Evolutionary conservation across 371 early-diverging fungal species (phyloP).

Genomic region (Mucor indicus): DNA sequence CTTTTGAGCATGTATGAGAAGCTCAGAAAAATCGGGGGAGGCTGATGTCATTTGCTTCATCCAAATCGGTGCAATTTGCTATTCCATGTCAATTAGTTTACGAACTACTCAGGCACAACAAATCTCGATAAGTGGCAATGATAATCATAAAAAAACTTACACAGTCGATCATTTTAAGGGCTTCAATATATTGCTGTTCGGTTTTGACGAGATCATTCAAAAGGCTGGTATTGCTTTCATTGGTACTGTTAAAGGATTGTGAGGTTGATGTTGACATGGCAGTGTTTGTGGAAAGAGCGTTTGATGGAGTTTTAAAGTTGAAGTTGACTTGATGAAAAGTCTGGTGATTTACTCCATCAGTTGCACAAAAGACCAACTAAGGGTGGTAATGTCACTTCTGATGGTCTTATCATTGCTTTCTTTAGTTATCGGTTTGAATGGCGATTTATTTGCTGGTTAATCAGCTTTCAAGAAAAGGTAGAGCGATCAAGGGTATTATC

Average conservation of each 20-base stretch:
- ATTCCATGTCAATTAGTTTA: too few species aligned
- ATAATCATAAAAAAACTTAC: conserved; percentile 20
- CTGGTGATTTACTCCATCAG: too few species aligned
- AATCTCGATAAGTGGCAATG: too few species aligned
- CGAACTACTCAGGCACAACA: neutral
- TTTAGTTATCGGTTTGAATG: too few species aligned
- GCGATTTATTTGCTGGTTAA: too few species aligned
- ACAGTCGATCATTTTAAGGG: conserved; percentile 43
- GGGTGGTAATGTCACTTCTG: too few species aligned
- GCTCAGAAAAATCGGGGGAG: conserved; percentile 47
- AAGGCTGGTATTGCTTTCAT: conserved; percentile 28
- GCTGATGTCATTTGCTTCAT: conserved; percentile 41
- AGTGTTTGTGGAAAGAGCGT: conserved; percentile 6
- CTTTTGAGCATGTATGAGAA: conserved; percentile 35
- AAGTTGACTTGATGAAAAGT: conserved; percentile 31
- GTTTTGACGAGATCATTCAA: conserved; percentile 49
- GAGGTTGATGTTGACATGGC: conserved; percentile 25
- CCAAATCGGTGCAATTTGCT: conserved; percentile 54
- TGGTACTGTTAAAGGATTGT: conserved; percentile 20
- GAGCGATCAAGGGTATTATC: too few species aligned
- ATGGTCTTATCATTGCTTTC: too few species aligned
- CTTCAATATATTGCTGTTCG: conserved; percentile 42
- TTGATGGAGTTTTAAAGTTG: conserved; percentile 21
- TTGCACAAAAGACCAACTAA: too few species aligned
- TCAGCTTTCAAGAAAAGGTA: too few species aligned